Evolutionary conservation across 805 yeast species (phyloP), one percentile per base, ranked within the genome.

Genomic region (Spathaspora gorwiae): DNA sequence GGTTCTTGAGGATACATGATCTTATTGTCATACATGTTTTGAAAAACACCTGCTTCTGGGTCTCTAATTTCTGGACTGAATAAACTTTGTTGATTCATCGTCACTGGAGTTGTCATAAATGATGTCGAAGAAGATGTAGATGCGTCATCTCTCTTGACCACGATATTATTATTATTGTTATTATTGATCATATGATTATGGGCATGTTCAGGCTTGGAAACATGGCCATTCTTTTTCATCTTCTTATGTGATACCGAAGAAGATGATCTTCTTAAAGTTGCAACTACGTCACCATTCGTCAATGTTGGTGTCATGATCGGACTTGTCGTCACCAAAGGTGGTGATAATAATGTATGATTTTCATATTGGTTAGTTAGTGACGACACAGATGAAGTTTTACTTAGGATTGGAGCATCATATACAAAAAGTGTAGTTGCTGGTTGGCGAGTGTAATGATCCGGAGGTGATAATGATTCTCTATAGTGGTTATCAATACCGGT

Each of bases 351-450:
- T 3, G 50, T 57, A 30, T 62, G 68, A 26, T 45, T 52, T 40
- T 67, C 71, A 41, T 64, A 51, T 35, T 55, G 59, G 36, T 57
- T 52, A 1, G 68, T 55, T 14, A 66, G 47, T 2, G 70, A 64
- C 14, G 45, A 33, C 6, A 38, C 24, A 11, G 47, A 45, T 15
- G 36, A 27, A 7, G 44, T 30, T 37, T 43, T 42, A 35, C 41
- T 35, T 45, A 40, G 35, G 5, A 14, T 12, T 9, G 46, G 49
- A 2, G 33, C 13, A 5, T 42, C 46, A 15, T 38, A 31, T 19
- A 37, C 38, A 35, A 45, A 45, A 15, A 45, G 39, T 11, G 47
- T 37, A n/a, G 47, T 32, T 35, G 46, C 13, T 19, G 40, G 24
- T 12, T 43, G 45, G 24, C 42, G 46, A 27, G 41, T 24, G 19